These are phyloP conservation scores for Ceratobasidium sp. DNA, from an alignment of 1,284 basidiomycete species.

Conservation along the genomic window DNA sequence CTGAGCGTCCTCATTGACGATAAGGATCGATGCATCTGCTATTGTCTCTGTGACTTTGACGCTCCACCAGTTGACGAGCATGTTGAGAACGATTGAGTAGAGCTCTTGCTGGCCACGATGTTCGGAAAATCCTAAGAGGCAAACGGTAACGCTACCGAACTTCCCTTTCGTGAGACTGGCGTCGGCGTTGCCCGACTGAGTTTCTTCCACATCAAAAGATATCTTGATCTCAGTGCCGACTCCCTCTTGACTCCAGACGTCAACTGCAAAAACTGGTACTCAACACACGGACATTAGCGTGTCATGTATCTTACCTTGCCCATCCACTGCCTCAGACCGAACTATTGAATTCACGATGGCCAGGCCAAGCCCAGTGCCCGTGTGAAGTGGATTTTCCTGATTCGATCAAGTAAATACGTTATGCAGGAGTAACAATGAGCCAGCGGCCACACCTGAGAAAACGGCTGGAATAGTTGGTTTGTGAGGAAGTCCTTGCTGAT, in stretches of 20 bases:
- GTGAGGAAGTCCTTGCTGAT: constrained; percentile 89
- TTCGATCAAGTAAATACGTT: neutral
- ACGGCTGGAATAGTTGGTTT: constrained; percentile 96
- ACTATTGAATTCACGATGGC: constrained; percentile 96
- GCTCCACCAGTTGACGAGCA: constrained; percentile 80
- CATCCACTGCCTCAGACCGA: constrained; percentile 83
- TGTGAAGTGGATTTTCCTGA: constrained; percentile 81
- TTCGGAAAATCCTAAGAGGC: constrained; percentile 77
- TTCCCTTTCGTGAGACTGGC: constrained; percentile 59
- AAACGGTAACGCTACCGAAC: constrained; percentile 62
- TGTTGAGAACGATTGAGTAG: constrained; percentile 66
- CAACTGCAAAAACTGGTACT: constrained; percentile 54
- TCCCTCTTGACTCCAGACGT: constrained; percentile 87
- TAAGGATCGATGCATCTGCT: constrained; percentile 73
- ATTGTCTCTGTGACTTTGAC: constrained; percentile 61
- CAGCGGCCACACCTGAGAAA: constrained; percentile 69
- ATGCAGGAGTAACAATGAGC: too few relatives aligned
- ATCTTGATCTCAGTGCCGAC: constrained; percentile 94
- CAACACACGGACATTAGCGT: neutral
- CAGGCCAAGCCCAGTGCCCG: constrained; percentile 94
- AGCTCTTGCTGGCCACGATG: constrained; percentile 77
- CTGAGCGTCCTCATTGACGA: constrained; percentile 81
- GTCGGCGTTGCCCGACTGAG: constrained; percentile 58
- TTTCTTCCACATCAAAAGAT: constrained; percentile 77
- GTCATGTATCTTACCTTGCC: constrained; percentile 57